Conservation (phyloP, 1,284 basidiomycete genomes). For the Malassezia cuniculi region DNA sequence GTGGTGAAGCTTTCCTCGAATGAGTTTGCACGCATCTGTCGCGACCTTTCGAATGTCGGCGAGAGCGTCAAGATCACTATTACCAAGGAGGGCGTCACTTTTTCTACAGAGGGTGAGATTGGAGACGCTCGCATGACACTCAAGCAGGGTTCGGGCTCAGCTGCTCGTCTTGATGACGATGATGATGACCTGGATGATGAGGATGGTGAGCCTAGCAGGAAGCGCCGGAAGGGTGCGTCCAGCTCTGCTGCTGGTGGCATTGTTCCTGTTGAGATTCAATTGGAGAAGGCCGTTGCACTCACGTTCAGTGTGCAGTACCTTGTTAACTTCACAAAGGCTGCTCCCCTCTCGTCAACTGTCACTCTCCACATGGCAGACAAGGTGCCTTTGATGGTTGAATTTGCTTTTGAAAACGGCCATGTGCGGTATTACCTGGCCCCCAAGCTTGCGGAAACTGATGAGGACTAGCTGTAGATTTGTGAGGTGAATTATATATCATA, state of each 20-base stretch:
- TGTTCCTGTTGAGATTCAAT: conserved; percentile 37
- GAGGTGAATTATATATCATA: background rate
- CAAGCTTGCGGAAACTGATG: conserved; percentile 39
- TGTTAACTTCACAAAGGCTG: conserved; percentile 88
- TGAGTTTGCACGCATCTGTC: conserved; percentile 84
- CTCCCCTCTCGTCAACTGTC: conserved; percentile 61
- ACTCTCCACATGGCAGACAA: conserved; percentile 45
- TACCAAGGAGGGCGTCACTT: conserved; percentile 89
- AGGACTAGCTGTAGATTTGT: conserved; percentile 14
- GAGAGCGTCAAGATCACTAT: conserved; percentile 93
- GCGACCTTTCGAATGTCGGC: conserved; percentile 80
- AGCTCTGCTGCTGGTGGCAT: conserved; percentile 39
- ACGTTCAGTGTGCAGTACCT: conserved; percentile 97
- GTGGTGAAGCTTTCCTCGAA: conserved; percentile 72
- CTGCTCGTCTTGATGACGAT: conserved; percentile 25
- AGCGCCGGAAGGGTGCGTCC: conserved; percentile 24
- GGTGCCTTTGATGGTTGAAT: conserved; percentile 49
- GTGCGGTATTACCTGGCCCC: conserved; percentile 43
- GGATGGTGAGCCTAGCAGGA: conserved; percentile 31
- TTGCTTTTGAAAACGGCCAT: conserved; percentile 65
- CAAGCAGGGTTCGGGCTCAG: conserved; percentile 54
- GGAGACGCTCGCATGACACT: conserved; percentile 80
- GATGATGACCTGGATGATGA: conserved; percentile 43
- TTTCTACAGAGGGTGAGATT: conserved; percentile 82
- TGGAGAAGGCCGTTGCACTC: conserved; percentile 64